These are phyloP conservation scores for Starmerella sp. DNA, from an alignment of 805 yeast species.

Conservation along the genomic window DNA sequence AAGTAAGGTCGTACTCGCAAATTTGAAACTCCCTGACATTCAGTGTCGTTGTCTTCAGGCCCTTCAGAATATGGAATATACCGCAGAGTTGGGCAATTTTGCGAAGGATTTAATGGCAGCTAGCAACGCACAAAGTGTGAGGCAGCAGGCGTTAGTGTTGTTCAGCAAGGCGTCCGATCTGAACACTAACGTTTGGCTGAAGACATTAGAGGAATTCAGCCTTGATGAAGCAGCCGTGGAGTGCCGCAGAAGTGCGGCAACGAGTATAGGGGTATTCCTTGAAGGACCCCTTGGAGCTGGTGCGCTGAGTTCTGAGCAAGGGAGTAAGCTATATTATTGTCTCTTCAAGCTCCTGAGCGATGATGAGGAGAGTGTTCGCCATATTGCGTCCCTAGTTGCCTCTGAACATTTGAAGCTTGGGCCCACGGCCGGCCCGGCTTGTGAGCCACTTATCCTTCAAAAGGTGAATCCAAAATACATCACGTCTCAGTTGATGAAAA, in stretches of 20 bases:
- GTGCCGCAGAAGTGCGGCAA: conserved; percentile 37
- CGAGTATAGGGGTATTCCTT: conserved; percentile 33
- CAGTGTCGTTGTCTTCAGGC: conserved; percentile 2
- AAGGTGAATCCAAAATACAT: conserved; percentile 7
- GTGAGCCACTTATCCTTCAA: conserved; percentile 10
- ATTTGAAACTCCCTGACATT: neutral
- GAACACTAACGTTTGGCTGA: conserved; percentile 24
- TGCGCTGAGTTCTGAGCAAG: neutral
- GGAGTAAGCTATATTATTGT: conserved; percentile 1
- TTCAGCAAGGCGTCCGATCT: neutral
- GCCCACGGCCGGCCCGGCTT: conserved; percentile 11
- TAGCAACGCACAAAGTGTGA: conserved; percentile 7
- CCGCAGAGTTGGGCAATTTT: neutral
- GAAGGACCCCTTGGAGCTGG: neutral
- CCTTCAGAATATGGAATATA: neutral
- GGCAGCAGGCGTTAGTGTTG: conserved; percentile 17
- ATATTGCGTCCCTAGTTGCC: conserved; percentile 36
- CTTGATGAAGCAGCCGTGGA: conserved; percentile 38
- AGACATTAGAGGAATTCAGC: conserved; percentile 25
- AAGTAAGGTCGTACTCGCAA: neutral
- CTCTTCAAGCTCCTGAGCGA: conserved; percentile 34
- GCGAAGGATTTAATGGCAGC: neutral
- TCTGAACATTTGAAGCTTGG: conserved; percentile 25
- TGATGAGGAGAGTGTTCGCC: conserved; percentile 55
- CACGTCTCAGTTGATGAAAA: conserved; percentile 2